Evolutionary conservation across 2,329 filamentous ascomycete species (phyloP).

Genomic region (Botrytis deweyae): DNA sequence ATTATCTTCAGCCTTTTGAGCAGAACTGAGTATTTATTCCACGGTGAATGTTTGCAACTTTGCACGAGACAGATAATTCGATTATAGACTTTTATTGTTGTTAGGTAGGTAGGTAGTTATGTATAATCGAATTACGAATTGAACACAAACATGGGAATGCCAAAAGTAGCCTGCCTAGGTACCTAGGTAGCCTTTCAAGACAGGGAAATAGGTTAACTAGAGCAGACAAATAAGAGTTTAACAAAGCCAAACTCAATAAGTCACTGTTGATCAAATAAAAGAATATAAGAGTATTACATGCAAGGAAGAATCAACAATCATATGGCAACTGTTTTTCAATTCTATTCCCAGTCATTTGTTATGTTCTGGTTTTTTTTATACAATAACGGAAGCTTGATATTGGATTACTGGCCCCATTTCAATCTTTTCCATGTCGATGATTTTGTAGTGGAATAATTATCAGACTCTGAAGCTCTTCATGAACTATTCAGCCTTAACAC

Average conservation of each 20-base stretch:
- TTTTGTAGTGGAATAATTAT: neutral
- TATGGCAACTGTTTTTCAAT: neutral
- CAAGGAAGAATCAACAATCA: neutral
- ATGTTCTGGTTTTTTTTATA: neutral
- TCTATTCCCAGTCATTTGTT: neutral
- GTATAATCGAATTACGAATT: neutral
- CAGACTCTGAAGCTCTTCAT: neutral
- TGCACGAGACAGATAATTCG: neutral
- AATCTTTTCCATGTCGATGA: neutral
- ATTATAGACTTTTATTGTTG: too few relatives aligned
- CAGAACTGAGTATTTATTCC: neutral
- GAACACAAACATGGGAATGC: neutral
- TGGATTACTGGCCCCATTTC: neutral
- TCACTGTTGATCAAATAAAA: neutral
- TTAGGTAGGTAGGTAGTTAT: too few relatives aligned
- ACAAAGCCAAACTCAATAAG: neutral
- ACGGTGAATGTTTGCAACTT: neutral
- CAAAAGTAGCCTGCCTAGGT: neutral
- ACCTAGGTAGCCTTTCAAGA: neutral
- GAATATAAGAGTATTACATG: neutral
- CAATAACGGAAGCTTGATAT: neutral
- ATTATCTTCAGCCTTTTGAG: neutral
- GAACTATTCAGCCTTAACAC: neutral
- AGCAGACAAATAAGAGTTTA: neutral
- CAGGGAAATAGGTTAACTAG: neutral